Base-by-base conservation (phyloP, 2,329 filamentous ascomycete species). In the Daldinia sp. region DNA sequence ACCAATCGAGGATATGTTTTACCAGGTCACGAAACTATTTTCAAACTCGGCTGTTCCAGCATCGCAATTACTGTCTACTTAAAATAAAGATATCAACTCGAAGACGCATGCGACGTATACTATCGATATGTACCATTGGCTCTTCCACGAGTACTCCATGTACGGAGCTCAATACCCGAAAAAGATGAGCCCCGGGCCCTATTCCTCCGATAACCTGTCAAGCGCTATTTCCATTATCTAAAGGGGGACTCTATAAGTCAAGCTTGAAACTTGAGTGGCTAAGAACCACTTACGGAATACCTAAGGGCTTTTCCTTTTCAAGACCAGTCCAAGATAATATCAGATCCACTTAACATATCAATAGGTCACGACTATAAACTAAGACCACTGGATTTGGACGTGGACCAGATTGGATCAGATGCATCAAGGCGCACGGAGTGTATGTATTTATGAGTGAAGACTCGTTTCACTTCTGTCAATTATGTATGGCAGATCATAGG, bases 1-100 rank as follows among this genome's bases (percentile, higher is more conserved):
- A 19, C 86, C 90, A 9, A 85, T 94, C 19, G 87, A 90, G 75
- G 90, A 93, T 65, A 84, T 92, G 79, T 93, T 94, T 73, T 87
- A 90, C 75, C 86, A 88, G 75, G 88, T 94, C 35, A 85, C 90
- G 10, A 85, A 81, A 4, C 73, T 92, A 66, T 87, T 90, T 73
- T 83, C 84, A 63, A 89, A 86, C 74, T 82, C 85, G 11, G 68
- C 81, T 41, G 71, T 73, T 4, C 27, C 70, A 8, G 59, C 71
- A 19, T 58, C 67, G n/a, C 72, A 55, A 71, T 48, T 8, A 25
- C 5, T 9, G 13, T 43, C 19, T n/a, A 15, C 23, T 30, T 6
- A 41, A 32, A 25, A 43, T 13, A 15, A 47, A 13, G n/a, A 45
- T 10, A 23, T 17, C 7, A 9, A 43, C n/a, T 48, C 8, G 30